phyloP scores from a whole-genome alignment of 2,329 filamentous ascomycete genomes.

The Bipolaris sorokiniana region DNA sequence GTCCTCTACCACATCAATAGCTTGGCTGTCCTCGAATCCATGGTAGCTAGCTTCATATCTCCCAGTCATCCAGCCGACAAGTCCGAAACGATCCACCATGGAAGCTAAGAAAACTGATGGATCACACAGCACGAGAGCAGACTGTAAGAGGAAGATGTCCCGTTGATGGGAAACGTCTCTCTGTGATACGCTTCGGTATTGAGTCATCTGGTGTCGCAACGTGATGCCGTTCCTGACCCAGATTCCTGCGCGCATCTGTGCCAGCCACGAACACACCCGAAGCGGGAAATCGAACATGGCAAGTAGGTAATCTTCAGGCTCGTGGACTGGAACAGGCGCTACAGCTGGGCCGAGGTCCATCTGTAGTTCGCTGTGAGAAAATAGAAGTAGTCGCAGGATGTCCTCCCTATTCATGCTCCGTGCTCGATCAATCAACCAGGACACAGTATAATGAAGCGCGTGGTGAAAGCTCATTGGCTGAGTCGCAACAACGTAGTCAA shows the following conservation, averaged over 20 bases:
- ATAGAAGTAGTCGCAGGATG: constrained; percentile 72
- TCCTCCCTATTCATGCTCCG: constrained; percentile 73
- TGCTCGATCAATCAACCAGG: constrained; percentile 91
- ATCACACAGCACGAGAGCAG: constrained; percentile 84
- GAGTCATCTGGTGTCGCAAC: constrained; percentile 90
- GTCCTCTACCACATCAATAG: constrained; percentile 92
- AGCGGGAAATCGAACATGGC: constrained; percentile 92
- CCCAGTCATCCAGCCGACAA: constrained; percentile 85
- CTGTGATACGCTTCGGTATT: constrained; percentile 87
- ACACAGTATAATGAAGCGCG: constrained; percentile 92
- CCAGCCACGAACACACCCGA: constrained; percentile 92
- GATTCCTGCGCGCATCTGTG: constrained; percentile 97
- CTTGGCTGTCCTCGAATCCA: constrained; percentile 83
- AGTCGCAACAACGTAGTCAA: constrained; percentile 86
- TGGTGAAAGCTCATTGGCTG: constrained; percentile 97
- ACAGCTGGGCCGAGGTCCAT: constrained; percentile 65
- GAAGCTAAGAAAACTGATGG: constrained; percentile 84
- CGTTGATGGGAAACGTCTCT: constrained; percentile 92
- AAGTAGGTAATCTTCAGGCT: constrained; percentile 79
- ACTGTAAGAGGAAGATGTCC: constrained; percentile 92
- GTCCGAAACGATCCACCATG: constrained; percentile 88
- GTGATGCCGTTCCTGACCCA: constrained; percentile 99
- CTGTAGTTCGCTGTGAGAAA: constrained; percentile 73
- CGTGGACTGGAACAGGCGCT: constrained; percentile 64
- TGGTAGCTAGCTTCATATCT: constrained; percentile 69